These are phyloP conservation scores for Kodamaea ohmeri DNA, from an alignment of 1,139 yeast species.

Conservation along the genomic window DNA sequence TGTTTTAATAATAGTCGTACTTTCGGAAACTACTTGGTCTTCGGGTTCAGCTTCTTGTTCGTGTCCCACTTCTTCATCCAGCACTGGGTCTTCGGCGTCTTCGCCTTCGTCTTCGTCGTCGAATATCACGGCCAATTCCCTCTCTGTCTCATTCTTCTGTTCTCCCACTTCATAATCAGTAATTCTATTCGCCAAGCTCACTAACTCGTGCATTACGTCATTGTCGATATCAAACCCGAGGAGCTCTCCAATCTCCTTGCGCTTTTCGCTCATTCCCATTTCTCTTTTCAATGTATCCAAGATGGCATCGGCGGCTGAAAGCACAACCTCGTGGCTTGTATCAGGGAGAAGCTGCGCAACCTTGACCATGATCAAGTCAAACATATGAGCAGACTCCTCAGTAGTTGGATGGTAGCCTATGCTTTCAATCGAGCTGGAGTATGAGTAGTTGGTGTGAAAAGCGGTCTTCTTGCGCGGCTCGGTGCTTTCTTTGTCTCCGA, in stretches of 20 bases:
- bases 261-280: conserved; percentile 22
- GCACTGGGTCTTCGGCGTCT: conserved; percentile 16
- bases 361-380: conserved; percentile 30
- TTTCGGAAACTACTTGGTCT: neutral
- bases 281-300: conserved; percentile 59
- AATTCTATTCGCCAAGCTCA: conserved; percentile 51
- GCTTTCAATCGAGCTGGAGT: conserved; percentile 20
- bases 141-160: conserved; percentile 25
- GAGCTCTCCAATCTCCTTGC: conserved; percentile 39
- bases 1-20: neutral
- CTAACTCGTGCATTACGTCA: conserved; percentile 51
- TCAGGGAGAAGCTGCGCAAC: conserved; percentile 33
- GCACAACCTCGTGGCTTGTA: conserved; percentile 41
- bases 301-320: conserved; percentile 64
- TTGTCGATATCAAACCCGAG: conserved; percentile 46
- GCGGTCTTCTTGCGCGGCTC: conserved; percentile 1
- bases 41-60: conserved; percentile 19
- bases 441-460: conserved; percentile 16
- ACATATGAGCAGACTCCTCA: conserved; percentile 27
- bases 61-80: conserved; percentile 37
- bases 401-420: conserved; percentile 26
- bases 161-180: conserved; percentile 48
- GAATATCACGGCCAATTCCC: conserved; percentile 39
- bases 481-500: conserved; percentile 10
- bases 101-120: conserved; percentile 37